Evolutionary conservation across 495 filamentous ascomycete genomes (phyloP).

Genomic region (Aspergillus baeticus): DNA sequence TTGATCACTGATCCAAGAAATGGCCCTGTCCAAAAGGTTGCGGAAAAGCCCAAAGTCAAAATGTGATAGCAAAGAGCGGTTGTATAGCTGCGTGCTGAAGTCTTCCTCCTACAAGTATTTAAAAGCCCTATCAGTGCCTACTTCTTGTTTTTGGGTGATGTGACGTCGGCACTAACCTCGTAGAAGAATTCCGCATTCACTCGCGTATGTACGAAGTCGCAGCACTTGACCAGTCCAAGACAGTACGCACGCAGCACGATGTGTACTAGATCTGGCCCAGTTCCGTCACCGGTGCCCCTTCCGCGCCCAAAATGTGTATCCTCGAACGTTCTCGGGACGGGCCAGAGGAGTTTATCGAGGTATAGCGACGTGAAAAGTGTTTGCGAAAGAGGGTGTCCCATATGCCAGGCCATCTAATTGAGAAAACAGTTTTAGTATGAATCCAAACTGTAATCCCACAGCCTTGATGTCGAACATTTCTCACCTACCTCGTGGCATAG

Average conservation of each 20-base stretch:
- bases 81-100: conserved; percentile 87
- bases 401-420: conserved; percentile 90
- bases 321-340: conserved; percentile 62
- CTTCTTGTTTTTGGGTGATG: background rate
- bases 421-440: conserved; percentile 21
- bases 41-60: conserved; percentile 57
- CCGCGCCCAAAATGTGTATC: conserved; percentile 65
- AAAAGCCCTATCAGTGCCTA: conserved; percentile 5
- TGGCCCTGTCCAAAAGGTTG: conserved; percentile 58
- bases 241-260: conserved; percentile 83
- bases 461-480: background rate
- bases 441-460: background rate
- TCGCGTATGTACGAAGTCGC: conserved; percentile 71
- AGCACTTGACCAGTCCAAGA: conserved; percentile 77
- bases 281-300: conserved; percentile 28
- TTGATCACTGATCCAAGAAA: conserved; percentile 49
- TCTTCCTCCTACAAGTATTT: conserved; percentile 75
- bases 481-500: conserved; percentile 76
- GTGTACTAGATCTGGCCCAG: conserved; percentile 53
- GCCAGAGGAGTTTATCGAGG: conserved; percentile 78
- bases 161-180: conserved; percentile 58
- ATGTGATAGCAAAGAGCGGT: conserved; percentile 67
- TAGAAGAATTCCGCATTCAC: conserved; percentile 80
- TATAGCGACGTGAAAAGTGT: conserved; percentile 94
- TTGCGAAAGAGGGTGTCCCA: conserved; percentile 89